Evolutionary conservation across 2,329 filamentous ascomycete genomes (phyloP).

Genomic region (Hirsutella thompsonii): DNA sequence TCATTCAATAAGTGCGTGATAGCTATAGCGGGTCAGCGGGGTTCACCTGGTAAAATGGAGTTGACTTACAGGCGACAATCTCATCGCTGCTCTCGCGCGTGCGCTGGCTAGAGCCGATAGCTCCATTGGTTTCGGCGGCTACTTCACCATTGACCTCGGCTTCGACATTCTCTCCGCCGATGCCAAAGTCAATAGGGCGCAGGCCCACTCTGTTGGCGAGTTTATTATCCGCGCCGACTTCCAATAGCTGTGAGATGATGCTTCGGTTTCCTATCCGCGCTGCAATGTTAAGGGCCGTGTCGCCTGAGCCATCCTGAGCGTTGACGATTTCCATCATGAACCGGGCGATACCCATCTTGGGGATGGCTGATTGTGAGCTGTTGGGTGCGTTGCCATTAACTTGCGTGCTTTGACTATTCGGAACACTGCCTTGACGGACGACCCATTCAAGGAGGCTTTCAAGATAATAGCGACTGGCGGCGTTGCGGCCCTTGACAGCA

Average conservation of each 20-base stretch:
- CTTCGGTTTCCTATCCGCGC: slow-evolving; percentile 86
- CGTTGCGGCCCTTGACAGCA: slow-evolving; percentile 83
- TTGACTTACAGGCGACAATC: slow-evolving; percentile 58
- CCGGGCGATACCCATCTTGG: slow-evolving; percentile 72
- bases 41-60: not conserved
- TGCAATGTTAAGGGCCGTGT: slow-evolving; percentile 89
- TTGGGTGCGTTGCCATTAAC: slow-evolving; percentile 19
- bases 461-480: slow-evolving; percentile 89
- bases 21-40: slow-evolving; percentile 30
- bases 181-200: slow-evolving; percentile 85
- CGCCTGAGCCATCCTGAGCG: slow-evolving; percentile 82
- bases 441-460: slow-evolving; percentile 92
- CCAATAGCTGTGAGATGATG: slow-evolving; percentile 91
- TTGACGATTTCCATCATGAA: slow-evolving; percentile 99
- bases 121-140: slow-evolving; percentile 28
- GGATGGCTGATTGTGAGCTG: slow-evolving; percentile 30
- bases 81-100: slow-evolving; percentile 66
- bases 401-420: slow-evolving; percentile 34
- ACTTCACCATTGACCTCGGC: slow-evolving; percentile 29
- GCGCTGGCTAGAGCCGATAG: slow-evolving; percentile 34
- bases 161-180: slow-evolving; percentile 52
- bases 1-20: slow-evolving; percentile 74
- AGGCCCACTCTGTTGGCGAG: slow-evolving; percentile 85
- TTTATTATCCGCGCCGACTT: slow-evolving; percentile 87
- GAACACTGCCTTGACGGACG: slow-evolving; percentile 65